Base-by-base conservation (phyloP, 2,329 filamentous ascomycete species). In the Fusarium neocosmosporiellum region DNA sequence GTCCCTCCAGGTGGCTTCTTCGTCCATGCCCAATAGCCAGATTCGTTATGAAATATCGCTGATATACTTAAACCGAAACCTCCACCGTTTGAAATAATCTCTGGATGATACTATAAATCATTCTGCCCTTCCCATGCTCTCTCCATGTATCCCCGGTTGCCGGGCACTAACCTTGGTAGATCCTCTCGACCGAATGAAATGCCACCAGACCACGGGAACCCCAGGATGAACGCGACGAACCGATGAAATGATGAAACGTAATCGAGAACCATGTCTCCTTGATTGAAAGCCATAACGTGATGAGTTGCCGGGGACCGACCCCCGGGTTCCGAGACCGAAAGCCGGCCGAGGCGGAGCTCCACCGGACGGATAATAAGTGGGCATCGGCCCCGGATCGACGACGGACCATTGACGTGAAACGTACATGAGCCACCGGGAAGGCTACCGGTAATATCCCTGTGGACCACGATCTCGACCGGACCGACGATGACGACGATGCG, bases 401-500 rank as follows among this genome's bases (percentile, higher is more conserved):
- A 59, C 37, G 14, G 13, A n/a, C 20, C 36, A 18, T 59, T 41
- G 7, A 43, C 39, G 20, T 39, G 27, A 31, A 13, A 33, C 55
- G 37, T 41, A 59, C 24, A 58, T 29, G 9, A 58, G 34, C 18
- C 54, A 58, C 9, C 10, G 5, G 13, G 33, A 31, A 29, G 7
- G 24, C 20, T 67, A 24, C 20, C 29, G 50, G 34, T 71, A 11
- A 18, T 73, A 71, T 59, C 20, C 46, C 24, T 60, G 67, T 3
- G 59, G 20, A 6, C 37, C 29, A 4, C 60, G 59, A 58, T 41
- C 36, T 11, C 55, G 50, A 27, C 39, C 24, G 4, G 70, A 60
- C 6, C 59, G 33, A 18, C 57, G 39, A 54, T 36, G 54, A 14
- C 55, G 39, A 58, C 39, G 58, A 16, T 54, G 59, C 22, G 63